Evolutionary conservation across 495 filamentous ascomycete species (phyloP).

Genomic region (Cryomyces minteri): DNA sequence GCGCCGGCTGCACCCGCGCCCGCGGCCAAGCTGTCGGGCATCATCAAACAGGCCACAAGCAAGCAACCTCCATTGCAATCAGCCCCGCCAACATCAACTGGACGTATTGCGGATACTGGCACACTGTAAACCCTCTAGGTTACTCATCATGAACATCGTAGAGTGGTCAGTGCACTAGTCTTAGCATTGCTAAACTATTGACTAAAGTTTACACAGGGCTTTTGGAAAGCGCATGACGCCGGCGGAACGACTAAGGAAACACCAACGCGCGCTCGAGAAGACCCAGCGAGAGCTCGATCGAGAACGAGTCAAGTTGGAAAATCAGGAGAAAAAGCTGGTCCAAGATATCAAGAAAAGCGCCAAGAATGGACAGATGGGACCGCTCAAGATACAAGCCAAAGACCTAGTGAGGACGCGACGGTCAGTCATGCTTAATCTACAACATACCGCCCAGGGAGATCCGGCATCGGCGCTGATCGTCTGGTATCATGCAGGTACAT

Average conservation of each 20-base stretch:
- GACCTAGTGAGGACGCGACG: constrained; percentile 83
- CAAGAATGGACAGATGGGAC: constrained; percentile 91
- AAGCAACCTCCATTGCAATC: too few species aligned
- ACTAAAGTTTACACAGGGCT: constrained; percentile 88
- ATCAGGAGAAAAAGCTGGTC: constrained; percentile 94
- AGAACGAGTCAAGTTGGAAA: constrained; percentile 84
- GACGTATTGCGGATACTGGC: too few species aligned
- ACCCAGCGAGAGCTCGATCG: constrained; percentile 91
- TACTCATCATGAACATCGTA: constrained; percentile 35
- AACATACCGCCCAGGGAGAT: not conserved
- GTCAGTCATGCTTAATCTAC: constrained; percentile 16
- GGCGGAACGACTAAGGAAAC: constrained; percentile 87
- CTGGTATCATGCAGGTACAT: constrained; percentile 43
- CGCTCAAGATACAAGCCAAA: constrained; percentile 94
- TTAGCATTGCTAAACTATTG: not conserved
- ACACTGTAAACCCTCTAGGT: too few species aligned
- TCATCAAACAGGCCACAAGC: too few species aligned
- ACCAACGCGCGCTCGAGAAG: constrained; percentile 90
- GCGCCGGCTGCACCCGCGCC: too few species aligned
- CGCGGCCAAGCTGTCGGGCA: too few species aligned
- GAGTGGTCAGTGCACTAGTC: not conserved
- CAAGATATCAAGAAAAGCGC: constrained; percentile 93
- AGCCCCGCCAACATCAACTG: too few species aligned
- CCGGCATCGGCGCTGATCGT: not conserved
- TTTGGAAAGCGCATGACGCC: constrained; percentile 98